A percentile compares a stretch with the other conserved stretches of the same genome.
Conservation (phyloP, 2,329 filamentous ascomycete genomes). For the Apiospora saccharicola region DNA sequence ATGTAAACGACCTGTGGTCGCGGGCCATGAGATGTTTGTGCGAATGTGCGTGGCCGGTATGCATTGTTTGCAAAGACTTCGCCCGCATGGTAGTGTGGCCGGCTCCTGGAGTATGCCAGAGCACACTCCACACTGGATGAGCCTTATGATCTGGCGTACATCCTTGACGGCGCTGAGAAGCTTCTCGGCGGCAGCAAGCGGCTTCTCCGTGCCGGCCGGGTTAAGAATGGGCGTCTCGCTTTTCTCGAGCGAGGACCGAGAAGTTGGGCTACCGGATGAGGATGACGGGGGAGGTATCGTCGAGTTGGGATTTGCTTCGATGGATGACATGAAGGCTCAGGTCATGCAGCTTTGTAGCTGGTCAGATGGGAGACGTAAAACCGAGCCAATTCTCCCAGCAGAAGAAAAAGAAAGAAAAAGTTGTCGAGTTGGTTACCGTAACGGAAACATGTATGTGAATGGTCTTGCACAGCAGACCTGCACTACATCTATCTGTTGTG, state of each 20-base stretch:
- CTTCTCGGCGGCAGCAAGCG: constrained; percentile 32
- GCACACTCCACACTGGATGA: constrained; percentile 82
- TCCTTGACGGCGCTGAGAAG: constrained; percentile 58
- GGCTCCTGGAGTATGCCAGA: constrained; percentile 72
- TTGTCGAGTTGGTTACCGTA: neutral
- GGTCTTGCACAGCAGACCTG: constrained; percentile 13
- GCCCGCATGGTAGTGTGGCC: constrained; percentile 82
- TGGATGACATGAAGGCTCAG: constrained; percentile 40
- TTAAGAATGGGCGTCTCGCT: constrained; percentile 29
- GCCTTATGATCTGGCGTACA: constrained; percentile 70
- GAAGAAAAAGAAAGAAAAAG: neutral
- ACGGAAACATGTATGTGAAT: constrained; percentile 13
- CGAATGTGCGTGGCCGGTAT: constrained; percentile 72
- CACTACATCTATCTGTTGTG: constrained; percentile 13
- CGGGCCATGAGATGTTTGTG: constrained; percentile 79
- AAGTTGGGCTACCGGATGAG: constrained; percentile 31
- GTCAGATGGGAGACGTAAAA: neutral
- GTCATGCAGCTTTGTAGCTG: constrained; percentile 11
- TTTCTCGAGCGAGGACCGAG: constrained; percentile 32
- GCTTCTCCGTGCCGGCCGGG: constrained; percentile 32
- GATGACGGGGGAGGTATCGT: constrained; percentile 34
- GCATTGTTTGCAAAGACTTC: constrained; percentile 78
- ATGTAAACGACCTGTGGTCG: constrained; percentile 67
- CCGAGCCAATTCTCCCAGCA: neutral
- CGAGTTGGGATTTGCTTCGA: constrained; percentile 32